Base-by-base conservation (phyloP, 1,284 basidiomycete genomes). In the Ustilago tritici region DNA sequence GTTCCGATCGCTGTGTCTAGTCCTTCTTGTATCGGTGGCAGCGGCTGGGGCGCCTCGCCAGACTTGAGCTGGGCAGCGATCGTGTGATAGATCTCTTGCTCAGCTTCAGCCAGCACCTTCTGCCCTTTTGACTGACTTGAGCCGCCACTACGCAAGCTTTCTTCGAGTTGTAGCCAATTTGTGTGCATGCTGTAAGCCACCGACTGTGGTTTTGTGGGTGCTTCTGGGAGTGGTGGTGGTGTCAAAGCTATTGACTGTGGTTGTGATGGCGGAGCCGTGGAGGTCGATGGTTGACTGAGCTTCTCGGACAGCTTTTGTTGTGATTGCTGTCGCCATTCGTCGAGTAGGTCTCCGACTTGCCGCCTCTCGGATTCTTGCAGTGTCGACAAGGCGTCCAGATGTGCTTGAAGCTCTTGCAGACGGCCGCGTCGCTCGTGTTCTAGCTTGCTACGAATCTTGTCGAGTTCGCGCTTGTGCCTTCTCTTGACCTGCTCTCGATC, bases 401-500 rank as follows among this genome's bases (percentile, higher is more conserved):
- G 60, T 8, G 59, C 10, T 14, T 70, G 56, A 4, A 78, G 69
- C 50, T 64, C 56, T 28, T 68, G 65, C 14, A 78, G 55, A 6
- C 76, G 54, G 17, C 53, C 58, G 0, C 56, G 56, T 47, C 79
- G 68, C 19, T 74, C 66, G 28, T 60, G 63, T 36, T 78, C 71
- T 49, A 80, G 60, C 28, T 49, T 49, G 55, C 71, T 78, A 23
- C 78, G 69, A 34, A 67, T 70, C 2, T 62, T 47, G 38, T 77
- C 71, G 50, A 79, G 67, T 38, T 74, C 70, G 54, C 78, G 70
- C 49, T 74, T 76, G 15, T 74, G 69, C 38, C 57, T 73, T 32
- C 78, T 56, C 47, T 76, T 82, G 38, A 59, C 54, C 54, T 80
- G 74, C 61, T 82, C 81, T 31, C 81, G 66, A 19, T 65, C 60